Percentiles rank a stretch among this genome's conserved stretches.
phyloP scores from a whole-genome alignment of 345 rosid genomes.

The Streptanthus diversifolius region DNA sequence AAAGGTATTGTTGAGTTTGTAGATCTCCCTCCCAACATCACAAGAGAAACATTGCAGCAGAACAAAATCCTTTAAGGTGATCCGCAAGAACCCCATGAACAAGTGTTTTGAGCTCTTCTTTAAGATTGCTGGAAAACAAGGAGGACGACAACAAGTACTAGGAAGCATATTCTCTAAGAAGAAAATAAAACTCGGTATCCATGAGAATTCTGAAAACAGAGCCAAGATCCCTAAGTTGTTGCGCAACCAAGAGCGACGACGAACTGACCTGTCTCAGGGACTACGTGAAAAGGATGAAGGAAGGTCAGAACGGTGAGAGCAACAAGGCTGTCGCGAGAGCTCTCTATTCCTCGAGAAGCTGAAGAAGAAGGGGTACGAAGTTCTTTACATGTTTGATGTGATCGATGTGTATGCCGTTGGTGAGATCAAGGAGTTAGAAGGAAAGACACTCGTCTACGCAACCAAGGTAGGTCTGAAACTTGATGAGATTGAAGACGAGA shows the following conservation, averaged over 20 bases:
- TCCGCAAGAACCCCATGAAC: slow-evolving; percentile 87
- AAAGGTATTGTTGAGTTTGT: slow-evolving; percentile 92
- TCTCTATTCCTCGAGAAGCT: slow-evolving; percentile 93
- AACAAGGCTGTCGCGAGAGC: slow-evolving; percentile 90
- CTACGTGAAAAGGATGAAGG: slow-evolving; percentile 93
- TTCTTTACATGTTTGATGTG: slow-evolving; percentile 79
- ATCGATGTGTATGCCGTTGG: slow-evolving; percentile 84
- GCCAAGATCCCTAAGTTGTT: slow-evolving; percentile 75
- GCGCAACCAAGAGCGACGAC: slow-evolving; percentile 88
- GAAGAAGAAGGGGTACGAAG: slow-evolving; percentile 85
- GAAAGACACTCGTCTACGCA: slow-evolving; percentile 79
- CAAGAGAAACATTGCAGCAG: slow-evolving; percentile 79
- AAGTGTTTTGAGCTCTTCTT: slow-evolving; percentile 83
- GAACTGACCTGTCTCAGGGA: slow-evolving; percentile 86
- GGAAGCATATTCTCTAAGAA: slow-evolving; percentile 83
- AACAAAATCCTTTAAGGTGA: slow-evolving; percentile 91
- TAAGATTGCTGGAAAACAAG: slow-evolving; percentile 93
- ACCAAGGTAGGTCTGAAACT: slow-evolving; percentile 85
- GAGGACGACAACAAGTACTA: slow-evolving; percentile 91
- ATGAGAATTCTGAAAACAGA: slow-evolving; percentile 77
- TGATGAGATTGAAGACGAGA: slow-evolving; percentile 76
- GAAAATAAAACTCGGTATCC: slow-evolving; percentile 92
- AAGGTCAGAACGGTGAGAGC: slow-evolving; percentile 86
- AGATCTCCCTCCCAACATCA: slow-evolving; percentile 87
- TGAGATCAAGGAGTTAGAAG: slow-evolving; percentile 84